Percentiles rank a stretch among this genome's conserved stretches.
These are phyloP conservation scores for Boletus tomentosulus DNA, from an alignment of 768 basidiomycete genomes.

Conservation along the genomic window DNA sequence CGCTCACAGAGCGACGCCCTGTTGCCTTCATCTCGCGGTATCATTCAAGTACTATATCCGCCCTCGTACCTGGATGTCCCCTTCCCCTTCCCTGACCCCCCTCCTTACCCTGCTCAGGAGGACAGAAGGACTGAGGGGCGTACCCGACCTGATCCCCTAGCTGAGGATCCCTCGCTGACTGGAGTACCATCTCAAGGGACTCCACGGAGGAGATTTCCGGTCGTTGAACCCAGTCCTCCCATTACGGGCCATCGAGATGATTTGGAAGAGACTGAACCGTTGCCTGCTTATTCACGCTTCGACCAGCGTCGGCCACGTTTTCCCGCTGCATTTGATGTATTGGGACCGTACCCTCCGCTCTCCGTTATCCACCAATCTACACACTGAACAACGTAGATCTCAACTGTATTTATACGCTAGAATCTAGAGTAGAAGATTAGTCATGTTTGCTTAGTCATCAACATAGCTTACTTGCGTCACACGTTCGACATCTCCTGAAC, in stretches of 20 bases:
- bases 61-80: slow-evolving; percentile 13
- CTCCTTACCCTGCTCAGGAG: not conserved
- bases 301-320: slow-evolving; percentile 20
- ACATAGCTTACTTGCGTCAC: not conserved
- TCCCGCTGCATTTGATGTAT: slow-evolving; percentile 11
- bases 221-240: not conserved
- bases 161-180: slow-evolving; percentile 11
- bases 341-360: slow-evolving; percentile 29
- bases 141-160: slow-evolving; percentile 2
- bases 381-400: not conserved
- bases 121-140: not conserved
- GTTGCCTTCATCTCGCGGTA: slow-evolving; percentile 19
- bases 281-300: slow-evolving; percentile 28
- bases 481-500: not conserved
- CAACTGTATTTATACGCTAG: not conserved
- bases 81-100: slow-evolving; percentile 10
- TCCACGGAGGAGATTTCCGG: not conserved
- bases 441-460: slow-evolving; percentile 16
- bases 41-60: slow-evolving; percentile 28
- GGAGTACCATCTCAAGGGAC: slow-evolving; percentile 13
- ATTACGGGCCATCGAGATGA: not conserved
- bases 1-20: not conserved
- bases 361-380: slow-evolving; percentile 7
- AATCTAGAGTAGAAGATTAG: not conserved
- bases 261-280: slow-evolving; percentile 8